Evolutionary conservation across 164 flowering plant genomes (phyloP), one percentile per base, ranked within the genome.

Genomic region (Berberis thunbergii): DNA sequence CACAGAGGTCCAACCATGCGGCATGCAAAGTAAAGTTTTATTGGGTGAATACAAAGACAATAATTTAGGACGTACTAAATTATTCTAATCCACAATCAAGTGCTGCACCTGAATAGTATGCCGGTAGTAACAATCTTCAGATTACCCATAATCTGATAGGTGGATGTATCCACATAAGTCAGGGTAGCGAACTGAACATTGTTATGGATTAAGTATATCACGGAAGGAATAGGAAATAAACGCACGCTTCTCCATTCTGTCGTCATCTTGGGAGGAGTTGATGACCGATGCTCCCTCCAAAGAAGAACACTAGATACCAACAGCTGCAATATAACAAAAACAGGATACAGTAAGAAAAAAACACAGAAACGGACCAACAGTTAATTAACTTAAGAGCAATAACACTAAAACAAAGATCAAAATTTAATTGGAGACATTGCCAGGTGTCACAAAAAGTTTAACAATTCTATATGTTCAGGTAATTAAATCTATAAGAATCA

Each of bases 81-180:
- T 38, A 49, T 49, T 6, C 11, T 49, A 6, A 7, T 52, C 3
- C 4, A 10, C 55, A 52, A 52, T 4, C 42, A 57, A 40, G 46
- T 55, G 50, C 49, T 61, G 73, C 67, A 93, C 98, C 98, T 93
- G 87, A 93, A 93, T 44, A 93, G 70, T 70, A 93, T 86, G 7
- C 86, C 98, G 59, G 97, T 93, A 1, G 98, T 86, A 45, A 93
- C 87, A 69, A 93, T 93, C 84, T 93, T 93, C 71, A 93, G 76
- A 76, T 90, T 93, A 6, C 97, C 97, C 98, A 94, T 88, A 60
- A 90, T 90, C 76, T 94, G 98, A 78, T 94, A 90, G 2, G 97
- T 90, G 67, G 98, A 94, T 45, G 98, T 87, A 75, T 94, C 98
- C 70, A 90, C 89, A 73, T 84, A 94, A 38, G 85, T 88, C 59